A percentile compares a stretch with the other conserved stretches of the same genome.
These are phyloP conservation scores for Aspergillus udagawae DNA, from an alignment of 2,329 filamentous ascomycete genomes.

Conservation along the genomic window DNA sequence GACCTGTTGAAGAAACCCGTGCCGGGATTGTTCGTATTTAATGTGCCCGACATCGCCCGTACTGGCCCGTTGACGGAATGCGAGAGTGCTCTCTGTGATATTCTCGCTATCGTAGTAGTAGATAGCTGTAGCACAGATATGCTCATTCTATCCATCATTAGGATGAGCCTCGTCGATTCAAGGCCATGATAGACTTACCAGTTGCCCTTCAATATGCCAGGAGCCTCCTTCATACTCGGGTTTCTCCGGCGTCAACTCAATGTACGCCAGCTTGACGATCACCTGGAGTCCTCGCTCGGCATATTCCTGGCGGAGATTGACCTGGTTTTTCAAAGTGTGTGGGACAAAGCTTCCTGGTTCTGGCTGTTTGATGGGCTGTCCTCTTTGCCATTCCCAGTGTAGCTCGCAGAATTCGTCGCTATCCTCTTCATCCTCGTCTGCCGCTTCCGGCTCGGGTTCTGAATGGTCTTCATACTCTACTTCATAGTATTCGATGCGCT, in stretches of 20 bases:
- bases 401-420: not conserved
- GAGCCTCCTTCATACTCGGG: conserved; percentile 48
- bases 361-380: conserved; percentile 6
- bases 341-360: conserved; percentile 10
- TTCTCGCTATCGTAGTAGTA: conserved; percentile 65
- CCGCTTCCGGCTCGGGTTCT: conserved; percentile 1
- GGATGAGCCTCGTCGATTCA: not conserved
- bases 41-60: not conserved
- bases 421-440: not conserved
- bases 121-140: conserved; percentile 59
- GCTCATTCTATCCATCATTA: conserved; percentile 48
- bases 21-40: not conserved
- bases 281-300: conserved; percentile 31
- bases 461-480: conserved; percentile 3
- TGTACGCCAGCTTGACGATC: conserved; percentile 62
- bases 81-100: conserved; percentile 51
- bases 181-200: conserved; percentile 12
- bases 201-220: conserved; percentile 45
- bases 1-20: conserved; percentile 2
- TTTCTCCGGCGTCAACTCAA: conserved; percentile 57
- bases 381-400: not conserved
- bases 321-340: not conserved
- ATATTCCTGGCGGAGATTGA: conserved; percentile 27
- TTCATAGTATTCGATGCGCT: conserved; percentile 10
- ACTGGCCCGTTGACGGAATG: conserved; percentile 43